Conservation (phyloP, 108 stramenopile species). For the Stephanodiscus triporus region DNA sequence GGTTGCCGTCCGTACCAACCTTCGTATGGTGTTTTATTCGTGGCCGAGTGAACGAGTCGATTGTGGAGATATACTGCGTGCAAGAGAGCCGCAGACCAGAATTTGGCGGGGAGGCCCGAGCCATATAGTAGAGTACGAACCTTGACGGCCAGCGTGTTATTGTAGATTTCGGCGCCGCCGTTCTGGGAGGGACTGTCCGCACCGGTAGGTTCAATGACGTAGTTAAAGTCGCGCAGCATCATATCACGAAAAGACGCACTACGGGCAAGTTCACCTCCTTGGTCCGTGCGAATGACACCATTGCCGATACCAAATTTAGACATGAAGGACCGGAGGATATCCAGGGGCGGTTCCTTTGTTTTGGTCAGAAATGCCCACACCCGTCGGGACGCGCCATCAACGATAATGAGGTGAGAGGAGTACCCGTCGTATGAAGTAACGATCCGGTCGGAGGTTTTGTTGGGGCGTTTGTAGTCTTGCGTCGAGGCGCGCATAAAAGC, state of each 20-base stretch:
- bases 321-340: background rate
- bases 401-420: background rate
- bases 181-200: background rate
- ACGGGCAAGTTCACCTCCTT: background rate
- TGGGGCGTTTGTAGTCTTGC: background rate
- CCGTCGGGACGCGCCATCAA: background rate
- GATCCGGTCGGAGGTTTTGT: too few relatives aligned
- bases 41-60: too few relatives aligned
- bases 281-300: background rate
- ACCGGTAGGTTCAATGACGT: conserved; percentile 4
- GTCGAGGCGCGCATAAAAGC: background rate
- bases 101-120: background rate
- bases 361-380: background rate
- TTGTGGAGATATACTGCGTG: background rate
- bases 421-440: background rate
- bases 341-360: background rate
- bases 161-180: background rate
- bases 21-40: too few relatives aligned
- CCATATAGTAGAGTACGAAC: background rate
- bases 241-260: background rate
- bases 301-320: background rate
- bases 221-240: background rate
- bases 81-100: too few relatives aligned
- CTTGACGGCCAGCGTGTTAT: background rate
- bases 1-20: background rate